Percentiles rank a stretch among this genome's conserved stretches.
Conservation (phyloP, 257 asterid species). For the Ocimum tenuiflorum region DNA sequence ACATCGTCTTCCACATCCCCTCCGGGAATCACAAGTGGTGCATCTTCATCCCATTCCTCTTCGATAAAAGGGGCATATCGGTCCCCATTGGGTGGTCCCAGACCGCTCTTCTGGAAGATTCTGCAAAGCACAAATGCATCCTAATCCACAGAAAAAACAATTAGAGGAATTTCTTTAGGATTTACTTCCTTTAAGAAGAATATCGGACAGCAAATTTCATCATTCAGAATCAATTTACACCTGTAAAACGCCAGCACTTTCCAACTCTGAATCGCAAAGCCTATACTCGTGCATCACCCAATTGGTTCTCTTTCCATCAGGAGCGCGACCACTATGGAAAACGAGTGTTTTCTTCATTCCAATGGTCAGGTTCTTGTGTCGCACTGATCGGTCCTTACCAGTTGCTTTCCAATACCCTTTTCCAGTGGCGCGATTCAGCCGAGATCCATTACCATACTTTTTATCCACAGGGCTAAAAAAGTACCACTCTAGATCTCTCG, state of each 20-base stretch:
- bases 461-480: constrained; percentile 85
- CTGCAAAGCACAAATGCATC: constrained; percentile 91
- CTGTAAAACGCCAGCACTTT: constrained; percentile 62
- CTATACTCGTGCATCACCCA: constrained; percentile 98
- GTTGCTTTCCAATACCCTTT: constrained; percentile 95
- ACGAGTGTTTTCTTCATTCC: constrained; percentile 96
- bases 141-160: constrained; percentile 42
- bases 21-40: constrained; percentile 51
- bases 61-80: constrained; percentile 89
- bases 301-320: constrained; percentile 83
- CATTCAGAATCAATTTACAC: constrained; percentile 28
- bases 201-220: constrained; percentile 4
- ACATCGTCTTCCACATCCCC: constrained; percentile 63
- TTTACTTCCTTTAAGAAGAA: constrained; percentile 9
- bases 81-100: constrained; percentile 89
- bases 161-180: constrained; percentile 24
- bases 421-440: constrained; percentile 90
- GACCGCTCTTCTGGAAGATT: constrained; percentile 84
- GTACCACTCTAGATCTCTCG: constrained; percentile 89
- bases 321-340: constrained; percentile 86
- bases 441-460: constrained; percentile 85
- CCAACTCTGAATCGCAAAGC: constrained; percentile 62
- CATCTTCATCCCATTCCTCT: constrained; percentile 87
- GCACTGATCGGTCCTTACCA: constrained; percentile 78
- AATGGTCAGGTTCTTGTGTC: constrained; percentile 46